Evolutionary conservation across 139 green algal genomes (phyloP), one percentile per base, ranked within the genome.

Genomic region (Tetradesmus lagerheimii): DNA sequence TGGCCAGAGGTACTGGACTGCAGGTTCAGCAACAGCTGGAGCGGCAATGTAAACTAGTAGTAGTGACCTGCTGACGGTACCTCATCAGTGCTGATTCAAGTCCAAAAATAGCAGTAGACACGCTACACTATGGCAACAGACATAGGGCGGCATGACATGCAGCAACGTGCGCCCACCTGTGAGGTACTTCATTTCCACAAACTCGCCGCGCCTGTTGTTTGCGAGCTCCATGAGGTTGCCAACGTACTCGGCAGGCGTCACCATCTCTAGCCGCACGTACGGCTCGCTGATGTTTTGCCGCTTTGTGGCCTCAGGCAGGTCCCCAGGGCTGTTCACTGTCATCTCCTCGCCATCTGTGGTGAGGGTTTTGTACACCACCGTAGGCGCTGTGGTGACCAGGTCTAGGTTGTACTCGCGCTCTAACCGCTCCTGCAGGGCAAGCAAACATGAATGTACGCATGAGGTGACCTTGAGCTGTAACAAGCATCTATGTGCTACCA

Each of bases 371-470:
- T 98, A 98, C 39, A 99, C 95, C n/a, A 99, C 98, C 0, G 97
- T 98, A 82, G 98, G 98, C 2, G 98, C 97, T 8, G 98, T 99
- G 87, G 97, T 99, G 94, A 99, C 98, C 37, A 99, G 95, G 90
- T 99, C 96, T 81, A 99, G 90, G 91, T 98, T 92, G 87, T 99
- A 99, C 94, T 99, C 98, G 27, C 98, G 95, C 96, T 99, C 98
- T 43, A 99, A 86, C 0, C 98, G 95, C 94, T 99, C 98, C 94
- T 99, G 95, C 75, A 90, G 27, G 75, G 14, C 8, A 0, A 29
- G 2, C 34, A 14, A 84, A 15, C 12, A 34, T 8, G 16, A 50
- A n/a, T 4, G 38, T 11, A 57, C 11, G 75, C 37, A 25, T 82
- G 23, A 84, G n/a, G n/a, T 31, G 64, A 50, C 29, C 64, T 31